Evolutionary conservation across 805 yeast species (phyloP), one percentile per base, ranked within the genome.

Genomic region (Alloascoidea hylecoeti): DNA sequence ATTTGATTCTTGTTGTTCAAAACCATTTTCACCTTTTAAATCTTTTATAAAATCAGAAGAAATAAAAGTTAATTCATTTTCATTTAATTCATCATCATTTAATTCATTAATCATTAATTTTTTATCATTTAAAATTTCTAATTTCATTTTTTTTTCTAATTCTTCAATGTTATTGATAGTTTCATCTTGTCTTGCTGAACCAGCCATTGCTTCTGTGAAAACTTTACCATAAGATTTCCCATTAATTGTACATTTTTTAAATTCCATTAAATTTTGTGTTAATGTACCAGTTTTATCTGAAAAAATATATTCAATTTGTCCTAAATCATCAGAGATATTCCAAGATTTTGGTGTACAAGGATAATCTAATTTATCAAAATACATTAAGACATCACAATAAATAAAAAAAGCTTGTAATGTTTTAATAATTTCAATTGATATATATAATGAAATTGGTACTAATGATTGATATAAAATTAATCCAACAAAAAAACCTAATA

Each of bases 281-380:
- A 81, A 58, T 1, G 94, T 81, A 43, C 94, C 94, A 0, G 94
- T 81, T 52, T 81, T 81, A 58, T 81, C 94, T 57, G 85, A 76
- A 55, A 82, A 82, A 36, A 82, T 73, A 51, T 82, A 82, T 52
- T 82, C 94, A 45, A 82, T 77, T 55, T 82, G 94, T 19, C 94
- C 94, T 48, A 82, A 61, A 56, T 82, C 94, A 62, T 82, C 94
- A 2, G 88, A 78, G 34, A 82, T 81, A 50, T 73, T 78, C 94
- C 94, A 82, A 0, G 88, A 68, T 50, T 81, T 80, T 13, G 94
- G 92, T 6, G 80, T 75, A 54, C 94, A 82, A 2, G 92, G 89
- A 48, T 74, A 81, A 53, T 82, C 89, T 42, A 82, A 57, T 39
- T 56, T 64, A 33, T 68, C 72, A 49, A 78, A 75, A 52, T 81